Percentiles rank a stretch among this genome's conserved stretches.
These are phyloP conservation scores for Aspergillus nomiae DNA, from an alignment of 2,329 filamentous ascomycete genomes.

Conservation along the genomic window DNA sequence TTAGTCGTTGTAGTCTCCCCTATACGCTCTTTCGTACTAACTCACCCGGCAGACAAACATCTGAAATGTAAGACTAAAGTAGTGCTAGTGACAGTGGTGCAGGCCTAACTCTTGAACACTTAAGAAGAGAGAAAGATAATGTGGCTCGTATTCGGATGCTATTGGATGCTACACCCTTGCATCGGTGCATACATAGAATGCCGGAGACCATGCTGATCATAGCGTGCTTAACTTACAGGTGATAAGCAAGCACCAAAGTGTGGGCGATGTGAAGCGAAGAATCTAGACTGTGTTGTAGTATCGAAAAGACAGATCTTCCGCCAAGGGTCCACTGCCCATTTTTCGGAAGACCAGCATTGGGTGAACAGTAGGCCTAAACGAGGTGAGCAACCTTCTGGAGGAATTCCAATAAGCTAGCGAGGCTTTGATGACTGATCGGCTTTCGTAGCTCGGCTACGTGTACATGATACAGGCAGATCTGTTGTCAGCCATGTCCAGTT, in stretches of 20 bases:
- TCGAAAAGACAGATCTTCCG: slow-evolving; percentile 19
- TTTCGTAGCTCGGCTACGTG: neutral
- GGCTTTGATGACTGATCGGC: neutral
- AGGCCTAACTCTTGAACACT: neutral
- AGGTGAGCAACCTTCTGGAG: slow-evolving; percentile 11
- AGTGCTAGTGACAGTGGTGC: neutral
- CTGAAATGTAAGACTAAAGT: neutral
- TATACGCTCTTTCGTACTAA: neutral
- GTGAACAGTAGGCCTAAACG: slow-evolving; percentile 24
- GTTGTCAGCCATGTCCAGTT: neutral
- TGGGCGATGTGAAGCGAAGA: slow-evolving; percentile 17
- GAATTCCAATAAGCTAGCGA: neutral
- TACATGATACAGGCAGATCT: neutral
- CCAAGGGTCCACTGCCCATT: slow-evolving; percentile 19
- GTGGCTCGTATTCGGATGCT: neutral
- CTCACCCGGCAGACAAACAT: neutral
- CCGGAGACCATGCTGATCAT: neutral
- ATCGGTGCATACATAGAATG: neutral
- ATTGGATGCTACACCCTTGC: neutral
- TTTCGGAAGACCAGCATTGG: slow-evolving; percentile 21
- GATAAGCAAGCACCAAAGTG: slow-evolving; percentile 20
- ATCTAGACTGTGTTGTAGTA: slow-evolving; percentile 14
- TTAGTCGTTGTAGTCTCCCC: neutral
- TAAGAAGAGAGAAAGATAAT: neutral
- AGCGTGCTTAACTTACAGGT: slow-evolving; percentile 5